These are phyloP conservation scores for Suillus subaureus DNA, from an alignment of 768 basidiomycete species.

Conservation along the genomic window DNA sequence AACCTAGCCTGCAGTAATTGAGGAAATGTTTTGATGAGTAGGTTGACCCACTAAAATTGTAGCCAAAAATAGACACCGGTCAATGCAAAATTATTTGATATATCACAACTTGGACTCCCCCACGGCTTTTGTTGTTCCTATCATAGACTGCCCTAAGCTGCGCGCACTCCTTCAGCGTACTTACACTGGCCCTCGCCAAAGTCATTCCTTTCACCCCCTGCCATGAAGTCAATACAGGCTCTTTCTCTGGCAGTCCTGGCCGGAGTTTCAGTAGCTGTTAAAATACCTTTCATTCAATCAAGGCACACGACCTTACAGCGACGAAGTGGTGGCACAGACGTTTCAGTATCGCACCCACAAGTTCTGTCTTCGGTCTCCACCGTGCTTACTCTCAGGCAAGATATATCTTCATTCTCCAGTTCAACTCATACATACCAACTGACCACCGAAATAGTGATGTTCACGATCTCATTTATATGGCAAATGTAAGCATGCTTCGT, in stretches of 20 bases:
- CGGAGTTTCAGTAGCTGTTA: constrained; percentile 45
- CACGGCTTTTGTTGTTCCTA: constrained; percentile 6
- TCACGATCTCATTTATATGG: constrained; percentile 78
- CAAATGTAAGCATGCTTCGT: constrained; percentile 54
- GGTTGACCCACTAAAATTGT: too few relatives aligned
- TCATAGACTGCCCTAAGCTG: neutral
- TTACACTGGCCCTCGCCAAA: neutral
- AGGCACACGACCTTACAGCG: constrained; percentile 37
- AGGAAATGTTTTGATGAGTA: too few relatives aligned
- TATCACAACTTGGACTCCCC: neutral
- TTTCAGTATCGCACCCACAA: constrained; percentile 20
- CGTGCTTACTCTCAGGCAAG: constrained; percentile 27
- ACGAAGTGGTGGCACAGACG: constrained; percentile 36
- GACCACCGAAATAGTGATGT: constrained; percentile 52
- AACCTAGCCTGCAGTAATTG: too few relatives aligned
- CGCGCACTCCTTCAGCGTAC: neutral
- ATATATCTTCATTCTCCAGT: neutral
- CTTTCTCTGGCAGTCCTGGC: constrained; percentile 42
- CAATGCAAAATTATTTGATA: constrained; percentile 4
- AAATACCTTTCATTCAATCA: constrained; percentile 49
- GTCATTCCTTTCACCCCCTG: constrained; percentile 5
- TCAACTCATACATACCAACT: constrained; percentile 12
- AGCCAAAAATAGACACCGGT: neutral
- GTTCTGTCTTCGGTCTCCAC: constrained; percentile 26
- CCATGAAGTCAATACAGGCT: constrained; percentile 43